phyloP scores from a whole-genome alignment of 768 basidiomycete genomes.

The Tylopilus sp. region DNA sequence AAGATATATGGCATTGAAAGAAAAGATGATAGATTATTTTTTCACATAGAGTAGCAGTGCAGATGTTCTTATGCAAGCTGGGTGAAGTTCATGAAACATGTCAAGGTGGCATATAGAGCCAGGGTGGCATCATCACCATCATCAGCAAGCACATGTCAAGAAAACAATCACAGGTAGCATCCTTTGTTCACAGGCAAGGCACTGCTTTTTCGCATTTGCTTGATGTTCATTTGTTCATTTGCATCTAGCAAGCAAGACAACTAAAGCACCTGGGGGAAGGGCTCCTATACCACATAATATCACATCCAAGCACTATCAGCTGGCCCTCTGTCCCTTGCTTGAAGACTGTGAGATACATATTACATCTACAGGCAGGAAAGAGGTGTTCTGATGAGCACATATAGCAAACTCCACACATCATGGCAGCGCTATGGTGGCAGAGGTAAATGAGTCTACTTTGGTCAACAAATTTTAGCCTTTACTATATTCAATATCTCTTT shows the following conservation, averaged over 20 bases:
- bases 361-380: neutral
- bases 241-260: neutral
- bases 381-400: neutral
- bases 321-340: neutral
- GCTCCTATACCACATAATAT: neutral
- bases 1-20: neutral
- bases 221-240: neutral
- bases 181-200: neutral
- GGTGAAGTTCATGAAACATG: neutral
- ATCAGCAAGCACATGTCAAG: neutral
- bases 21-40: neutral
- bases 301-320: neutral
- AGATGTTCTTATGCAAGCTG: neutral
- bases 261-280: neutral
- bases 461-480: too few relatives aligned
- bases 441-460: neutral
- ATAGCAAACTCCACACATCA: neutral
- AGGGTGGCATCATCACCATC: neutral
- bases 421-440: neutral
- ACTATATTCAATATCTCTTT: too few relatives aligned
- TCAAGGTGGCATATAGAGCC: neutral
- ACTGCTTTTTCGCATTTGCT: neutral
- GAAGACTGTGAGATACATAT: neutral
- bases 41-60: neutral
- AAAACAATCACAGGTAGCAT: neutral